Evolutionary conservation across 1,139 yeast species (phyloP).

Genomic region (Tardiomyces blankii): DNA sequence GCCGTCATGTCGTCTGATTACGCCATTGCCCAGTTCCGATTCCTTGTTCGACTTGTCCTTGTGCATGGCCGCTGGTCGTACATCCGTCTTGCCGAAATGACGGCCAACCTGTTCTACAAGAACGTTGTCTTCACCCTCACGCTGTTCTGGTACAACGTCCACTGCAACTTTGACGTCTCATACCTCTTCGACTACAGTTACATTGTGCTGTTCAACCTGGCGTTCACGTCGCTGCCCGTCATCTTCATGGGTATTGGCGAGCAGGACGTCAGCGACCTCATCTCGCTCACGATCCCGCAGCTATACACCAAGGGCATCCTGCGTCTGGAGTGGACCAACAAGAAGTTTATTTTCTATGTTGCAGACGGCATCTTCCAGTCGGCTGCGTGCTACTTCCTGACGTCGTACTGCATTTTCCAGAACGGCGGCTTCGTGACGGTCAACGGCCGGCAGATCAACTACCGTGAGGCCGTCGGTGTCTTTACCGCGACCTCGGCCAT

Average conservation of each 20-base stretch:
- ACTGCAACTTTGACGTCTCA: conserved; percentile 78
- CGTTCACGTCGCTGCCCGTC: conserved; percentile 90
- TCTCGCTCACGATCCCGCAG: conserved; percentile 77
- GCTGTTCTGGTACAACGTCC: conserved; percentile 87
- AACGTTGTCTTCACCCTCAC: conserved; percentile 84
- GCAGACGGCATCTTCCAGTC: conserved; percentile 85
- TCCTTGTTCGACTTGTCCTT: conserved; percentile 59
- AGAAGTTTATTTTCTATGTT: conserved; percentile 73
- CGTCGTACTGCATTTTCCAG: conserved; percentile 63
- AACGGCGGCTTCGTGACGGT: conserved; percentile 44
- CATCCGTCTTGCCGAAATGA: conserved; percentile 83
- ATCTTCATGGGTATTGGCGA: conserved; percentile 84
- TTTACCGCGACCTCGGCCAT: conserved; percentile 73
- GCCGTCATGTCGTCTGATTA: conserved; percentile 99
- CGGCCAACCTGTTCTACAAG: conserved; percentile 86
- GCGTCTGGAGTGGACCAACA: conserved; percentile 70
- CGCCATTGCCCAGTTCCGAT: conserved; percentile 92
- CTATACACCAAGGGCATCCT: conserved; percentile 76
- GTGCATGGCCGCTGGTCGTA: conserved; percentile 98
- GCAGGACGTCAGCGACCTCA: conserved; percentile 79
- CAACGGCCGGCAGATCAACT: conserved; percentile 63
- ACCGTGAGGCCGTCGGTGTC: conserved; percentile 77
- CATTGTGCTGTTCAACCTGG: conserved; percentile 84
- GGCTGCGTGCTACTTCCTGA: conserved; percentile 61
- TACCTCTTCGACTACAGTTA: conserved; percentile 88